Percentiles rank a stretch among this genome's conserved stretches.
Evolutionary conservation across 306 rosid genomes (phyloP).

Genomic region (Begonia masoniana): DNA sequence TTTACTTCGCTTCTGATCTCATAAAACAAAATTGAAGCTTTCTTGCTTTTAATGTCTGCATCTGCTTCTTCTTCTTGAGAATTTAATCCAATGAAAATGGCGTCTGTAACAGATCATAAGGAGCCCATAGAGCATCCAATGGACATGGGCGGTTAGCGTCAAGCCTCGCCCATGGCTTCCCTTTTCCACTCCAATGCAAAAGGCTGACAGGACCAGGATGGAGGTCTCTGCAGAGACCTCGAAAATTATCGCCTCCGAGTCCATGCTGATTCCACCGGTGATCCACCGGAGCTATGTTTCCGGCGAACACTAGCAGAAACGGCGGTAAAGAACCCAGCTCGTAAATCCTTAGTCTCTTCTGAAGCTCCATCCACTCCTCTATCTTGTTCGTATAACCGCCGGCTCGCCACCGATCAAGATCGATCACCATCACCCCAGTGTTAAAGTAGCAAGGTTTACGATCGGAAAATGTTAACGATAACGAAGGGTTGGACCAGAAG

Average conservation of each 20-base stretch:
- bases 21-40: neutral
- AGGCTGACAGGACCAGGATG: constrained; percentile 86
- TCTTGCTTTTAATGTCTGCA: neutral
- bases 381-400: constrained; percentile 50
- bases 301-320: constrained; percentile 66
- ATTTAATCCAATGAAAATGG: constrained; percentile 55
- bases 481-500: constrained; percentile 74
- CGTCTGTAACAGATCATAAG: constrained; percentile 63
- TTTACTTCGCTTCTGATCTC: no score
- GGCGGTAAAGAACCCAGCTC: constrained; percentile 77
- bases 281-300: constrained; percentile 54
- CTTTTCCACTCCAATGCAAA: constrained; percentile 96
- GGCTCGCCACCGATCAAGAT: constrained; percentile 53
- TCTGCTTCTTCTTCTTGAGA: neutral
- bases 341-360: constrained; percentile 70
- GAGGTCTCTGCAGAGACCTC: constrained; percentile 68
- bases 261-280: constrained; percentile 96
- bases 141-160: constrained; percentile 85
- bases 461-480: constrained; percentile 43
- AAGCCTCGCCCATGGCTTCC: constrained; percentile 83
- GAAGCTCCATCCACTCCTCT: constrained; percentile 89
- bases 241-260: constrained; percentile 63
- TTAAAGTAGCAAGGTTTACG: constrained; percentile 65
- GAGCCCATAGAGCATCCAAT: constrained; percentile 88
- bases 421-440: constrained; percentile 91